Evolutionary conservation across 2,329 filamentous ascomycete species (phyloP), one percentile per base, ranked within the genome.

Genomic region (Botrytis porri): DNA sequence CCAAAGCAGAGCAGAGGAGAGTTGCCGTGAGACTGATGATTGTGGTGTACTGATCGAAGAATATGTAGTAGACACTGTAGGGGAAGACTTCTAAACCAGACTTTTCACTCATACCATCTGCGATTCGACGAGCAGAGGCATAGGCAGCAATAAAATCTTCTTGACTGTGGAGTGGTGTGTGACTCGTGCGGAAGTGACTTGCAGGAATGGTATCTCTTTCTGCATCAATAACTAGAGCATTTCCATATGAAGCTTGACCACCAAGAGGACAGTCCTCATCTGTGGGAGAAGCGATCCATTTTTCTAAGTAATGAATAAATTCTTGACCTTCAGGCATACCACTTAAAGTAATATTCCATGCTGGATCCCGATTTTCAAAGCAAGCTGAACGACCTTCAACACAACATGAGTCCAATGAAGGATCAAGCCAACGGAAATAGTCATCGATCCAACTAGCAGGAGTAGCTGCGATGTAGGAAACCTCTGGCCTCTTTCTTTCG

Each of bases 51-150:
- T 98, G 96, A 81, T 99, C 96, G 81, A 99, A 99, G 88, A 98
- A 99, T 81, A 99, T 95, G 84, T 99, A 99, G 82, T 97, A 97
- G 74, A 98, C 91, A 77, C 93, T 97, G 84, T 99, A 99, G 0
- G 96, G 94, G 86, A 99, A 99, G 4, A 99, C 91, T 37, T 96
- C 90, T 35, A 93, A 89, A 8, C 90, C 88, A 7, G 94, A 95
- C 69, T 87, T 86, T 70, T 88, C 83, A 22, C 87, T 91, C 69
- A 99, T 90, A 41, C 92, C 91, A 20, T 89, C 84, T 0, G 95
- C 90, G 75, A 99, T 97, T 74, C 96, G 93, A 29, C 95, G 92
- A 4, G 96, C 96, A 1, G 95, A 89, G 8, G 92, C 90, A 81
- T 98, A 98, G 0, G 96, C 94, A 41, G 90, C 87, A 83, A 99